phyloP scores from a whole-genome alignment of 2,329 filamentous ascomycete species.

The Escovopsis sp. region DNA sequence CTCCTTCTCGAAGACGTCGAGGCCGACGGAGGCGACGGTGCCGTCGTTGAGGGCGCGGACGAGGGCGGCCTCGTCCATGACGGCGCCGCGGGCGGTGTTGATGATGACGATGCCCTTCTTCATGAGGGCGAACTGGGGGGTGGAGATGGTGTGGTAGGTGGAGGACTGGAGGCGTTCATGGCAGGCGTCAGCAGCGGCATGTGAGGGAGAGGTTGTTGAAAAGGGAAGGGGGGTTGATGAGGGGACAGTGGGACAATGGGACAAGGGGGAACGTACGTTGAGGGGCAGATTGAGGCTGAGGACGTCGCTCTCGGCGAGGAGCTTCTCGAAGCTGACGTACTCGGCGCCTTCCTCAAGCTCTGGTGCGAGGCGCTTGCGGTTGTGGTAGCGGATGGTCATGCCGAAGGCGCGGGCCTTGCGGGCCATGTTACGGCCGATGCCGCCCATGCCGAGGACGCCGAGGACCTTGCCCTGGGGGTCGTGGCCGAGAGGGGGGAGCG shows the following conservation, averaged over 20 bases:
- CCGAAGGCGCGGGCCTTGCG: constrained; percentile 60
- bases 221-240: no score
- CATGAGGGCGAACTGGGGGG: constrained; percentile 57
- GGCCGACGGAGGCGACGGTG: constrained; percentile 52
- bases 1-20: constrained; percentile 76
- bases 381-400: constrained; percentile 63
- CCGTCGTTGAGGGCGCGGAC: constrained; percentile 57
- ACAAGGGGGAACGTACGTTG: constrained; percentile 44
- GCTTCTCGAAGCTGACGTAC: constrained; percentile 59
- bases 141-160: constrained; percentile 63
- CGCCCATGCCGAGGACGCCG: constrained; percentile 75
- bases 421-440: constrained; percentile 65
- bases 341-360: constrained; percentile 43
- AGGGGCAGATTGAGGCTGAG: constrained; percentile 67
- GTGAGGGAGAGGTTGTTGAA: no score
- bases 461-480: constrained; percentile 67
- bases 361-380: constrained; percentile 44
- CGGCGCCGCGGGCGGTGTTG: constrained; percentile 69
- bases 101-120: constrained; percentile 63
- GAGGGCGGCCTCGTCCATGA: constrained; percentile 69
- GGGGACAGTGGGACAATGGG: not conserved
- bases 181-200: no score
- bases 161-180: constrained; percentile 32
- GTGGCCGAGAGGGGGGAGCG: constrained; percentile 46
- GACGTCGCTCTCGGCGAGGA: constrained; percentile 57